A percentile compares a stretch with the other conserved stretches of the same genome.
Evolutionary conservation across 169 alveolate genomes (phyloP).

Genomic region (Eimeria sp.): DNA sequence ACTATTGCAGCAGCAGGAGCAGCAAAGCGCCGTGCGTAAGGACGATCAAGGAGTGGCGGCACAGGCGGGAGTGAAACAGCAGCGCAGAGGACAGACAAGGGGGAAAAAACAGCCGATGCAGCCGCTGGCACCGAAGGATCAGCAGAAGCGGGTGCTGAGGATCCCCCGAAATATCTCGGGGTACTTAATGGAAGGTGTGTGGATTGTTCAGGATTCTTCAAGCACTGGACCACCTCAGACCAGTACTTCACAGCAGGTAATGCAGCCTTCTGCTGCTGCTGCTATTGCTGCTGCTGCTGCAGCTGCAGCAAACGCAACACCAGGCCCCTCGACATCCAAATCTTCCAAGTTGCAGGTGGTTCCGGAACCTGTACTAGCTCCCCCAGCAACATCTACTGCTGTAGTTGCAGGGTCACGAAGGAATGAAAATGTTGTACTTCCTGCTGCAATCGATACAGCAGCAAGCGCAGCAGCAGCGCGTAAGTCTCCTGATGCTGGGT

Average conservation of each 20-base stretch:
- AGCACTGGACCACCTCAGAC: neutral
- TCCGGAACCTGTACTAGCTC: neutral
- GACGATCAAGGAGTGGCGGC: neutral
- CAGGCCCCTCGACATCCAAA: neutral
- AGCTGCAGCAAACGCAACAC: neutral
- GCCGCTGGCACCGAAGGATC: neutral
- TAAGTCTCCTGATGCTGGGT: neutral
- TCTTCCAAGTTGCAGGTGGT: neutral
- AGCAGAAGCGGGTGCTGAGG: neutral
- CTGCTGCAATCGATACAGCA: neutral
- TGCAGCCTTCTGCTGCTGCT: neutral
- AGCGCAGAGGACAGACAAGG: too few species aligned
- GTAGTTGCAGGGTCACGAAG: neutral
- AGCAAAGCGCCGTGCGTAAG: neutral
- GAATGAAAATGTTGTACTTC: neutral
- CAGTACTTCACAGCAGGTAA: neutral
- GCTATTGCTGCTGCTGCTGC: neutral
- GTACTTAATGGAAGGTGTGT: slow-evolving; percentile 27
- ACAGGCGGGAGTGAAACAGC: neutral
- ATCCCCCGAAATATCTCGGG: neutral
- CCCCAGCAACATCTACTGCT: neutral
- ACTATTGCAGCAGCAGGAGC: neutral
- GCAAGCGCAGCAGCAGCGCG: neutral
- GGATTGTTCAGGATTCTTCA: slow-evolving; percentile 7
- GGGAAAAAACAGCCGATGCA: too few species aligned